Evolutionary conservation across 2,329 filamentous ascomycete species (phyloP).

Genomic region (Apiospora phragmitis): DNA sequence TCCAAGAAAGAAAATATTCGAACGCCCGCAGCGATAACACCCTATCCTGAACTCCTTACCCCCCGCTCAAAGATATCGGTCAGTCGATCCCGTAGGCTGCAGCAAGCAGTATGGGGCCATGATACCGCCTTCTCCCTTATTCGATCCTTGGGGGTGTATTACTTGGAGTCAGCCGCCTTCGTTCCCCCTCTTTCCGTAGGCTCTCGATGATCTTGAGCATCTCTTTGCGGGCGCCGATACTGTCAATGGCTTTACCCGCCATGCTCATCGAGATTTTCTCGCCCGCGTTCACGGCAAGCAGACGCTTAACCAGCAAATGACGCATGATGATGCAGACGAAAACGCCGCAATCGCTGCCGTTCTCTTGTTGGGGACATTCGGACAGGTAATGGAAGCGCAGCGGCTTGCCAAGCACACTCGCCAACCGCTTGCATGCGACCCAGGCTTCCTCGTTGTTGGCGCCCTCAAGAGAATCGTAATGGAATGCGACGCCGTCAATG

Average conservation of each 20-base stretch:
- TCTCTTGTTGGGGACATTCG: slow-evolving; percentile 88
- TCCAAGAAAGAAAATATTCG: neutral
- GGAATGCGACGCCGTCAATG: slow-evolving; percentile 88
- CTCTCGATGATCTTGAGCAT: slow-evolving; percentile 89
- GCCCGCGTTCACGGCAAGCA: slow-evolving; percentile 75
- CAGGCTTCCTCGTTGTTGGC: slow-evolving; percentile 76
- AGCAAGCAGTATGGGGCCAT: neutral
- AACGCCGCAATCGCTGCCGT: slow-evolving; percentile 90
- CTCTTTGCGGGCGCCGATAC: slow-evolving; percentile 77
- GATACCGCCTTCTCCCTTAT: slow-evolving; percentile 20
- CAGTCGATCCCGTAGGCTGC: neutral
- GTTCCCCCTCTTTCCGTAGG: slow-evolving; percentile 83
- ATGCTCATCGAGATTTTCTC: slow-evolving; percentile 96
- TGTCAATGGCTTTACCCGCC: slow-evolving; percentile 81
- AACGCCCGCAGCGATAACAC: neutral
- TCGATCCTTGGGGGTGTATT: slow-evolving; percentile 46
- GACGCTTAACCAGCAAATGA: slow-evolving; percentile 81
- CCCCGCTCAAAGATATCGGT: neutral
- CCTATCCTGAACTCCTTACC: neutral
- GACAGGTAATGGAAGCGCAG: slow-evolving; percentile 78
- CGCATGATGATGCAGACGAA: slow-evolving; percentile 96
- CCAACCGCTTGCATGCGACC: slow-evolving; percentile 68
- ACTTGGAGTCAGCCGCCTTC: slow-evolving; percentile 54
- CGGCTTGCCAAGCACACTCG: slow-evolving; percentile 63
- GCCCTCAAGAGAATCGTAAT: slow-evolving; percentile 86